Conservation (phyloP, 1,284 basidiomycete genomes). For the Exobasidium rhododendri region DNA sequence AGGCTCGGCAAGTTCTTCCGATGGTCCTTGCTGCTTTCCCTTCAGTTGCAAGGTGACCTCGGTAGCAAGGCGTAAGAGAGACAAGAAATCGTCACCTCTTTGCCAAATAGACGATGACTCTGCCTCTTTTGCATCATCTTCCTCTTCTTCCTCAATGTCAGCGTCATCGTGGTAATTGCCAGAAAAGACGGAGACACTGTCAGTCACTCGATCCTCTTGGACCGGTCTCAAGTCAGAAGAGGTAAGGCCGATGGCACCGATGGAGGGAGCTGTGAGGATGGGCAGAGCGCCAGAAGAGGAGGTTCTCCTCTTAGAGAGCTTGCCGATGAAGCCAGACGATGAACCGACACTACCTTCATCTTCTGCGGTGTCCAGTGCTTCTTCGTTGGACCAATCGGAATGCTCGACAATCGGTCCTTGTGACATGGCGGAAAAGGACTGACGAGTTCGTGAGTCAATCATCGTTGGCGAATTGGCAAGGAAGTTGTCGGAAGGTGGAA, state of each 20-base stretch:
- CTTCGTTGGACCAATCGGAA: conserved; percentile 24
- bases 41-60: conserved; percentile 5
- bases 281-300: neutral
- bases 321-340: neutral
- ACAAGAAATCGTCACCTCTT: conserved; percentile 22
- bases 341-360: conserved; percentile 22
- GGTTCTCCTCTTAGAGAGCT: neutral
- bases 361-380: conserved; percentile 32
- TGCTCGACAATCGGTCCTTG: neutral
- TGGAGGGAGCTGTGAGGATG: neutral
- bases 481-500: neutral
- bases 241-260: neutral
- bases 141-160: conserved; percentile 10
- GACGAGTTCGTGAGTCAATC: neutral
- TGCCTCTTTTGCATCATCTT: conserved; percentile 22
- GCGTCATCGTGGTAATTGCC: neutral
- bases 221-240: conserved; percentile 29
- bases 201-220: conserved; percentile 27
- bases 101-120: neutral
- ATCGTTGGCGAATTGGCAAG: neutral
- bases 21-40: conserved; percentile 15
- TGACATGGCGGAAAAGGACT: neutral
- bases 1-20: too few relatives aligned
- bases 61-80: conserved; percentile 17
- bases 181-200: conserved; percentile 9